phyloP scores from a whole-genome alignment of 257 asterid genomes.

The Primulina tabacum region DNA sequence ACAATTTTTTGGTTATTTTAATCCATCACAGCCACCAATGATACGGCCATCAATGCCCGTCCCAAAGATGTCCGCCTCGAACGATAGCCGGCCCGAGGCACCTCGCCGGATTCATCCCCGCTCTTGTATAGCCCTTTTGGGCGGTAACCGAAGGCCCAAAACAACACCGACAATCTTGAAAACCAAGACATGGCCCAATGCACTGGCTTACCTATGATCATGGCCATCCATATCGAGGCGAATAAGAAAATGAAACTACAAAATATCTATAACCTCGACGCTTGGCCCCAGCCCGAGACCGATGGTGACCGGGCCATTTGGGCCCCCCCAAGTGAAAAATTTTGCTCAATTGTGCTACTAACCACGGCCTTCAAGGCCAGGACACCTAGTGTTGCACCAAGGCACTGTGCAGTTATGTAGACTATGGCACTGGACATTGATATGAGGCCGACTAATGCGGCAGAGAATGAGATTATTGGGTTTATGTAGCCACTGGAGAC shows the following conservation, averaged over 20 bases:
- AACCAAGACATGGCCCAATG: constrained; percentile 42
- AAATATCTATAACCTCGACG: constrained; percentile 61
- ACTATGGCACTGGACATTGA: constrained; percentile 57
- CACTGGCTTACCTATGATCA: constrained; percentile 58
- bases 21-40: too few species aligned
- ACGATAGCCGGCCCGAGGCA: constrained; percentile 72
- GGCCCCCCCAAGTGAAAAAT: constrained; percentile 68
- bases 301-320: constrained; percentile 36
- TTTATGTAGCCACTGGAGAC: constrained; percentile 81
- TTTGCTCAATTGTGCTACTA: constrained; percentile 33
- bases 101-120: constrained; percentile 79
- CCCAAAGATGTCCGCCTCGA: constrained; percentile 75
- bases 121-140: constrained; percentile 59
- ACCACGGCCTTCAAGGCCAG: constrained; percentile 66
- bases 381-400: constrained; percentile 64
- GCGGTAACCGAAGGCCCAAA: constrained; percentile 55
- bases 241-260: constrained; percentile 60
- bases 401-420: constrained; percentile 56
- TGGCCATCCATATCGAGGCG: constrained; percentile 77
- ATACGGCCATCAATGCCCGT: constrained; percentile 82
- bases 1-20: too few species aligned
- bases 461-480: constrained; percentile 78
- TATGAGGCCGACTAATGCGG: constrained; percentile 64
- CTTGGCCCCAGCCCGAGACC: constrained; percentile 58
- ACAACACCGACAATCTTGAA: constrained; percentile 50